phyloP scores from a whole-genome alignment of 1,284 basidiomycete species.

The Golubevia sp. region DNA sequence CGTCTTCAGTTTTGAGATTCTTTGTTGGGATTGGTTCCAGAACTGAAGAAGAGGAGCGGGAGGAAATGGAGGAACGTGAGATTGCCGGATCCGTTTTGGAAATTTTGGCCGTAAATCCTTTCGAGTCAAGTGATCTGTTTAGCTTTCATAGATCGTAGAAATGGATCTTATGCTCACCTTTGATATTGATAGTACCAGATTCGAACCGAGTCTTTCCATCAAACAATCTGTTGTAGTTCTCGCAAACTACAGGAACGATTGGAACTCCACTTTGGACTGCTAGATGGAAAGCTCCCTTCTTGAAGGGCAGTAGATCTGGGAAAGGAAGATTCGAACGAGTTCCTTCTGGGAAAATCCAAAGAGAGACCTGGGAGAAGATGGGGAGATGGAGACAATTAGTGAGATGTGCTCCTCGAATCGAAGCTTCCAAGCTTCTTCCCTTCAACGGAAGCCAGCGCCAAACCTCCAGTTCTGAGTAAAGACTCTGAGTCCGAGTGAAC shows the following conservation, averaged over 20 bases:
- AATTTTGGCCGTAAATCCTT: constrained; percentile 11
- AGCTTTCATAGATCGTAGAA: too few species aligned
- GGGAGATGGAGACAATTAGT: too few species aligned
- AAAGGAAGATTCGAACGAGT: constrained; percentile 64
- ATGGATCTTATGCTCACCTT: constrained; percentile 69
- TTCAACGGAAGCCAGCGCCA: too few species aligned
- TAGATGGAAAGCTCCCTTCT: constrained; percentile 97
- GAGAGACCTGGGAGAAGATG: constrained; percentile 67
- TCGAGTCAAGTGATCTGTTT: neutral
- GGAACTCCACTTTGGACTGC: constrained; percentile 78
- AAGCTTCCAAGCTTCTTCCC: too few species aligned
- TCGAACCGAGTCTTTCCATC: constrained; percentile 81
- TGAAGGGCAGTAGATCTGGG: constrained; percentile 73
- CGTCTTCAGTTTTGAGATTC: constrained; percentile 72
- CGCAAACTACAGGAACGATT: constrained; percentile 86
- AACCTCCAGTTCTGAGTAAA: too few species aligned
- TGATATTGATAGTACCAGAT: constrained; percentile 76
- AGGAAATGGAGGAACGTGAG: constrained; percentile 12
- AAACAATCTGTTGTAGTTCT: constrained; percentile 83
- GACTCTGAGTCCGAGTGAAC: too few species aligned
- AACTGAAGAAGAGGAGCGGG: constrained; percentile 64
- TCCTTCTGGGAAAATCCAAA: constrained; percentile 59
- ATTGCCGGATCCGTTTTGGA: constrained; percentile 5
- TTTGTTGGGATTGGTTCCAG: constrained; percentile 76
- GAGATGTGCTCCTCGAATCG: too few species aligned